These are phyloP conservation scores for Blastosporella zonata DNA, from an alignment of 1,284 basidiomycete species.

Conservation along the genomic window DNA sequence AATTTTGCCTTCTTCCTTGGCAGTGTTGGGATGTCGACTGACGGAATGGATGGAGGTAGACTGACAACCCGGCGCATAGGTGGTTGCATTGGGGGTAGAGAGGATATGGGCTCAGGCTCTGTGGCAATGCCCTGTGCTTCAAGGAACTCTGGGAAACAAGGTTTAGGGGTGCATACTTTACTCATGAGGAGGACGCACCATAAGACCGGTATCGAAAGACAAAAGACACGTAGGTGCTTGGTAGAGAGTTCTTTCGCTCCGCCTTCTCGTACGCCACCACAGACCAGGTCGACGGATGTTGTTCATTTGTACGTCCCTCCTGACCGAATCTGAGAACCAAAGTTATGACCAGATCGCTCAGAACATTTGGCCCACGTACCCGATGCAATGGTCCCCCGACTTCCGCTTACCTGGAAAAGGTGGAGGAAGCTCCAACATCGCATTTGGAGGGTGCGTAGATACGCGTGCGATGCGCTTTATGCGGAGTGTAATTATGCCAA, in stretches of 20 bases:
- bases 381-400: conserved; percentile 36
- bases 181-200: conserved; percentile 32
- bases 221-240: conserved; percentile 56
- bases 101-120: conserved; percentile 24
- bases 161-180: background rate
- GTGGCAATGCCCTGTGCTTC: conserved; percentile 42
- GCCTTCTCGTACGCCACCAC: conserved; percentile 42
- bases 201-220: conserved; percentile 54
- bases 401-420: conserved; percentile 28
- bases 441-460: conserved; percentile 33
- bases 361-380: conserved; percentile 28
- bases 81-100: conserved; percentile 18
- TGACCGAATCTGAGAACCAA: conserved; percentile 40
- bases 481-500: conserved; percentile 52
- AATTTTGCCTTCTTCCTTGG: conserved; percentile 24
- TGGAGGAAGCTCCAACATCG: conserved; percentile 33
- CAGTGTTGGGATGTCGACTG: conserved; percentile 20
- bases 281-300: conserved; percentile 48
- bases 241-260: conserved; percentile 24
- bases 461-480: conserved; percentile 45
- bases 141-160: conserved; percentile 35
- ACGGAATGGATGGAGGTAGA: conserved; percentile 24
- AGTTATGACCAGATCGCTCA: background rate
- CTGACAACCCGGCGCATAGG: conserved; percentile 32
- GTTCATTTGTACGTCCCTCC: conserved; percentile 34